A percentile compares a stretch with the other conserved stretches of the same genome.
Evolutionary conservation across 2,329 filamentous ascomycete genomes (phyloP).

Genomic region (Xylaria sp.): DNA sequence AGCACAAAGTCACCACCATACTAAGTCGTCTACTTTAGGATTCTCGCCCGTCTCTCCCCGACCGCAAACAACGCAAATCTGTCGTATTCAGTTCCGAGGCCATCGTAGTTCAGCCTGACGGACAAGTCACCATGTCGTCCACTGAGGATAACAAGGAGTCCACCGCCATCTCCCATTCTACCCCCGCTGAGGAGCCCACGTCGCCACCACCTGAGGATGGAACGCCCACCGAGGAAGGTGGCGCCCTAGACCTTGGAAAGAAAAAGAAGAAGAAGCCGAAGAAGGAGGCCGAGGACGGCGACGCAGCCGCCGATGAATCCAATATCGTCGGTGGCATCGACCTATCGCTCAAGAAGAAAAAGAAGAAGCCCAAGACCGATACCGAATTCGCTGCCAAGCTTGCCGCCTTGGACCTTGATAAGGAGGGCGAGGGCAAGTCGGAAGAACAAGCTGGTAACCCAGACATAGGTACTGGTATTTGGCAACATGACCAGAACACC

Average conservation of each 20-base stretch:
- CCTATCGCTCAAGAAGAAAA: slow-evolving; percentile 83
- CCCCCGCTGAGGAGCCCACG: slow-evolving; percentile 51
- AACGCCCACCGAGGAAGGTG: slow-evolving; percentile 54
- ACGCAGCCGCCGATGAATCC: slow-evolving; percentile 65
- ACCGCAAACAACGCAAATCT: slow-evolving; percentile 86
- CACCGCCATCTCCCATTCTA: slow-evolving; percentile 77
- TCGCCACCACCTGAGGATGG: slow-evolving; percentile 58
- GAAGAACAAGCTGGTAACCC: slow-evolving; percentile 76
- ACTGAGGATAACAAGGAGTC: slow-evolving; percentile 76
- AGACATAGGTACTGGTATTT: slow-evolving; percentile 89
- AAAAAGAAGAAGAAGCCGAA: slow-evolving; percentile 71
- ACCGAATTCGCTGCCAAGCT: slow-evolving; percentile 68
- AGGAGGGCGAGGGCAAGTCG: slow-evolving; percentile 60
- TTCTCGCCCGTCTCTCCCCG: slow-evolving; percentile 49
- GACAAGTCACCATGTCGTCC: slow-evolving; percentile 79
- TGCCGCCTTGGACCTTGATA: slow-evolving; percentile 69
- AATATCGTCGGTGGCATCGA: slow-evolving; percentile 64
- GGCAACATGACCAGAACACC: slow-evolving; percentile 81
- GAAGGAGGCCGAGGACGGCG: slow-evolving; percentile 61
- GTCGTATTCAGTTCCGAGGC: slow-evolving; percentile 92
- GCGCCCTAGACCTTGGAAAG: slow-evolving; percentile 72
- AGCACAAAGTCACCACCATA: slow-evolving; percentile 9
- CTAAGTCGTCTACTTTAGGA: slow-evolving; percentile 38
- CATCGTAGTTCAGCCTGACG: slow-evolving; percentile 88
- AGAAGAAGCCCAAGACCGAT: slow-evolving; percentile 57